These are phyloP conservation scores for Macrotyloma uniflorum DNA, from an alignment of 306 rosid genomes.

Conservation along the genomic window DNA sequence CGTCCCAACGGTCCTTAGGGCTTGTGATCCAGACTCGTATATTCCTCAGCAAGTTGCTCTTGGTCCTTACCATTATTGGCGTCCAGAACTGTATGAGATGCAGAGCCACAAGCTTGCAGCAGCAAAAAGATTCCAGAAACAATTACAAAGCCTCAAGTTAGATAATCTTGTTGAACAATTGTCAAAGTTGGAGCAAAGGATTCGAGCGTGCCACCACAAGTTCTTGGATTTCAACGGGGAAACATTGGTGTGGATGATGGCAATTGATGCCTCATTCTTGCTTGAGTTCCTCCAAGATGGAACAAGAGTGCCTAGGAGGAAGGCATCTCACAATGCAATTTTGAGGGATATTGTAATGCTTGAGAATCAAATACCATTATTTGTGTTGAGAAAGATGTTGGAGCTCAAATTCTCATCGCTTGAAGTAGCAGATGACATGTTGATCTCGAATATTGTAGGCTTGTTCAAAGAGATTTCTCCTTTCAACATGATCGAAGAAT, in stretches of 20 bases:
- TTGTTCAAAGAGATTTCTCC: conserved; percentile 66
- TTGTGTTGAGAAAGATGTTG: conserved; percentile 62
- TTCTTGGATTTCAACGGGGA: conserved; percentile 68
- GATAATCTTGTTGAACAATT: conserved; percentile 57
- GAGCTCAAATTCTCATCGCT: conserved; percentile 47
- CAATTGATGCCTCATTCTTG: conserved; percentile 69
- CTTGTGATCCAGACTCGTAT: conserved; percentile 59
- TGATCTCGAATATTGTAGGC: conserved; percentile 53
- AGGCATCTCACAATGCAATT: conserved; percentile 62
- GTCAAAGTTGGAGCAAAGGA: conserved; percentile 48
- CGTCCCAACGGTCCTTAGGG: conserved; percentile 54
- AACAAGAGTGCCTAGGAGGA: conserved; percentile 44
- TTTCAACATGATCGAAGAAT: conserved; percentile 49
- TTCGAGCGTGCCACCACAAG: conserved; percentile 69
- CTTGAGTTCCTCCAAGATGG: conserved; percentile 68
- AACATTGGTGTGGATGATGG: conserved; percentile 77
- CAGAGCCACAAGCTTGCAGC: conserved; percentile 68
- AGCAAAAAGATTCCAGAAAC: conserved; percentile 59
- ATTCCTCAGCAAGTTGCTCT: conserved; percentile 73
- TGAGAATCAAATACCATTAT: conserved; percentile 79
- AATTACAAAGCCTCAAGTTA: conserved; percentile 44
- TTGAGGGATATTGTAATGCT: conserved; percentile 80
- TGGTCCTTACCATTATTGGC: conserved; percentile 79
- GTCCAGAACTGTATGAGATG: conserved; percentile 80
- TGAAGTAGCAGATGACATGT: conserved; percentile 49